Conservation (phyloP, 2,329 filamentous ascomycete genomes). For the Thelonectria olida region DNA sequence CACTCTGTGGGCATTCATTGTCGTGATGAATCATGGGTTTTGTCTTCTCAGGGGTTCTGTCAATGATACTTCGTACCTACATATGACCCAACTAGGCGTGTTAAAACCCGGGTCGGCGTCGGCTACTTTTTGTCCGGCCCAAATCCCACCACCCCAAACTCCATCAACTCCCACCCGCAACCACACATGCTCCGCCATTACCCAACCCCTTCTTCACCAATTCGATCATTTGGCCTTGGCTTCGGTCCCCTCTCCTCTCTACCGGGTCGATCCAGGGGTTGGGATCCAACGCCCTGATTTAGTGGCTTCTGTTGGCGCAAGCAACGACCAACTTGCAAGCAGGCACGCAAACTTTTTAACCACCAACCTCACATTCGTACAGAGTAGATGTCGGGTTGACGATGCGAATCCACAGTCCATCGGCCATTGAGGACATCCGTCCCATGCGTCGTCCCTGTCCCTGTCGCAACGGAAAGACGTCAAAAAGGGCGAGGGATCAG, state of each 20-base stretch:
- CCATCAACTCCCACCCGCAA: constrained; percentile 1
- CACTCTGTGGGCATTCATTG: too few species aligned
- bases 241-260: neutral
- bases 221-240: neutral
- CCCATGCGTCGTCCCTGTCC: constrained; percentile 16
- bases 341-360: constrained; percentile 14
- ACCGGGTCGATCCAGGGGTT: constrained; percentile 11
- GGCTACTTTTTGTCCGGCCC: constrained; percentile 20
- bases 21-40: neutral
- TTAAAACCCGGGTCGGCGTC: neutral
- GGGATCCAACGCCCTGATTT: neutral
- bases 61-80: too few species aligned
- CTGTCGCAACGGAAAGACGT: constrained; percentile 5
- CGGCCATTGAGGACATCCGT: neutral
- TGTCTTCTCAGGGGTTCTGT: too few species aligned
- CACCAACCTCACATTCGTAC: neutral
- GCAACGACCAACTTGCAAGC: neutral
- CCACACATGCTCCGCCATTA: too few species aligned
- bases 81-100: too few species aligned
- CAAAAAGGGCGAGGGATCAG: constrained; percentile 15
- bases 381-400: neutral
- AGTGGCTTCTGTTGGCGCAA: constrained; percentile 4
- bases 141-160: neutral
- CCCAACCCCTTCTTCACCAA: neutral
- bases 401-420: neutral